phyloP scores from a whole-genome alignment of 2,329 filamentous ascomycete species.

The Trichoderma koningiopsis region DNA sequence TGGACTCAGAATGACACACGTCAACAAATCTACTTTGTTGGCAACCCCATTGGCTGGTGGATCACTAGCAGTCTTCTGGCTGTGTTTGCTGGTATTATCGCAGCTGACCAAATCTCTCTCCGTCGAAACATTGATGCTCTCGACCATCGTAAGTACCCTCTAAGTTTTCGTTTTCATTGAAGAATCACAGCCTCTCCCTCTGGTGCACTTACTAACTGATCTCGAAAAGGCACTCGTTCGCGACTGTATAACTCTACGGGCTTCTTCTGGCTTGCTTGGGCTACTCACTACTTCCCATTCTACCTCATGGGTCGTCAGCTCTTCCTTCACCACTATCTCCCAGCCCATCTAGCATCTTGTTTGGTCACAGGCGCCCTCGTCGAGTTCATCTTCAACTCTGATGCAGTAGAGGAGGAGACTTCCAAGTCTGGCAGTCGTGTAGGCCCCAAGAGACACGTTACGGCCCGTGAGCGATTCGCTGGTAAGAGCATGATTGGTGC shows the following conservation, averaged over 20 bases:
- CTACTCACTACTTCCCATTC: conserved; percentile 95
- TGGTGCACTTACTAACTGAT: neutral
- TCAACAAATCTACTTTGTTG: conserved; percentile 97
- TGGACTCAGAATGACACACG: conserved; percentile 96
- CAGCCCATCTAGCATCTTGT: conserved; percentile 86
- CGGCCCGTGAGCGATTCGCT: conserved; percentile 79
- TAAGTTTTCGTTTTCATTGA: neutral
- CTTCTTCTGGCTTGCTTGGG: conserved; percentile 99
- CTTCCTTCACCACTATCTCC: conserved; percentile 97
- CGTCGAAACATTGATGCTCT: conserved; percentile 91
- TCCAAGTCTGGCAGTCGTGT: conserved; percentile 50
- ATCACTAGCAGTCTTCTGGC: conserved; percentile 87
- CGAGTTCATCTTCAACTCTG: conserved; percentile 94
- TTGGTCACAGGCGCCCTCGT: conserved; percentile 88
- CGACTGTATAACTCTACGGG: conserved; percentile 98
- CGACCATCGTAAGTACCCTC: conserved; percentile 75
- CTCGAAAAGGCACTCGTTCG: conserved; percentile 72
- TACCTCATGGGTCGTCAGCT: conserved; percentile 97
- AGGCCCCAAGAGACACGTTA: conserved; percentile 61
- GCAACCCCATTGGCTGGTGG: conserved; percentile 98
- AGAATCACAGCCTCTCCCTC: neutral
- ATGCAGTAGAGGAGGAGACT: conserved; percentile 63
- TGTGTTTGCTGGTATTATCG: conserved; percentile 88
- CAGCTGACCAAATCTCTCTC: conserved; percentile 89
- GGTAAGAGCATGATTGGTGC: conserved; percentile 74